These are phyloP conservation scores for Fragosphaeria purpurea DNA, from an alignment of 2,329 filamentous ascomycete species.

Conservation along the genomic window DNA sequence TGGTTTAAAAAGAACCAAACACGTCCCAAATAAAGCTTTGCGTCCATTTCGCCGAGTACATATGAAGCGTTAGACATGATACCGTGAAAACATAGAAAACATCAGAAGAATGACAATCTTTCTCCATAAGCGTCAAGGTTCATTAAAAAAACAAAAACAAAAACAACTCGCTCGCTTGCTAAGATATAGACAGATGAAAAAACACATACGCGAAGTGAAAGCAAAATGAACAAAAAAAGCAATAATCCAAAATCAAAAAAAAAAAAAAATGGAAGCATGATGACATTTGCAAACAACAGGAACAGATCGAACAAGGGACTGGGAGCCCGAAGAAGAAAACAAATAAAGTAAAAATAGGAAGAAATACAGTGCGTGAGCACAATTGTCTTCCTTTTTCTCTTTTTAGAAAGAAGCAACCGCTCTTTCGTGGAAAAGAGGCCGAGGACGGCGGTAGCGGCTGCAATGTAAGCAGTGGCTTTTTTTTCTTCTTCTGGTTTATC, in stretches of 20 bases:
- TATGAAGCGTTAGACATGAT: constrained; percentile 5
- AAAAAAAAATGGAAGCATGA: constrained; percentile 7
- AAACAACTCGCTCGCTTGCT: constrained; percentile 1
- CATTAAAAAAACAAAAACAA: background rate
- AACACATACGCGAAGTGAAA: background rate
- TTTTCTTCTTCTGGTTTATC: no score
- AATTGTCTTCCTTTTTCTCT: background rate
- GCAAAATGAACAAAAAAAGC: constrained; percentile 2
- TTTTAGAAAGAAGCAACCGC: no score
- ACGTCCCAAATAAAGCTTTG: constrained; percentile 6
- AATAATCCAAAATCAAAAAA: background rate
- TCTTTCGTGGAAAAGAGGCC: no score
- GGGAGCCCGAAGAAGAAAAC: background rate
- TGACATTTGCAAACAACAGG: constrained; percentile 7
- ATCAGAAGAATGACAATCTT: constrained; percentile 3
- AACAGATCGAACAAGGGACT: background rate
- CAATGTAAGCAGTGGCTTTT: background rate
- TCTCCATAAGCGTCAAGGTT: background rate
- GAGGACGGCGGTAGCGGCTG: constrained; percentile 2
- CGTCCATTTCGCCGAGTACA: constrained; percentile 1
- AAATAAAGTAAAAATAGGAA: background rate
- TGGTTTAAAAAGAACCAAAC: background rate
- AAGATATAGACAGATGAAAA: constrained; percentile 1
- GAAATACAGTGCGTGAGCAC: constrained; percentile 2
- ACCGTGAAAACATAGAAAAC: constrained; percentile 3